Evolutionary conservation across 176 grass and related monocot genomes (phyloP), one percentile per base, ranked within the genome.

Genomic region (Oryza officinalis): DNA sequence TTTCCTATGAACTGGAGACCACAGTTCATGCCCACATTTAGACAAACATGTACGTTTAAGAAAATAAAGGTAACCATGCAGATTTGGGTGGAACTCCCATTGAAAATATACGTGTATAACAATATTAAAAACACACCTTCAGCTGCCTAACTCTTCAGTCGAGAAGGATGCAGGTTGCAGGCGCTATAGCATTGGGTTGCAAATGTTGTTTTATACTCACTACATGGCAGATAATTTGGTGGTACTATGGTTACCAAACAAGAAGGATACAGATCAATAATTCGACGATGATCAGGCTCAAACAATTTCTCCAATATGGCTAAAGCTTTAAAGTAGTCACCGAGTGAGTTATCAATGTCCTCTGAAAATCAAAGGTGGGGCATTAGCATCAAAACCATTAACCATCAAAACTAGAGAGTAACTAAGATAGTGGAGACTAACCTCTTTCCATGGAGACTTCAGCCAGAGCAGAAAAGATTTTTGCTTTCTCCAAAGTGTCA

Each of bases 371-470:
- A 92, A 83, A 83, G 54, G 10, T 33, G 40, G 49, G 6, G 25
- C n/a, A 74, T 27, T 41, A 76, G 63, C 23, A 87, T 41, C 63
- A 80, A 69, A 10, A 73, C 41, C 5, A 75, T n/a, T 81, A 8
- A 32, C 30, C 49, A 78, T 40, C 12, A 65, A 57, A 69, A 22
- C 30, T 37, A 10, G 49, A 81, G n/a, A 43, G 10, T 38, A 63
- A 88, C 13, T 27, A 68, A 22, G 41, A 57, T 59, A 65, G 25
- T 10, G 30, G 9, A 72, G 64, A 45, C 15, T 63, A 96, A 99
- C 96, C 93, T 96, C 93, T 96, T 94, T 99, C 96, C 87, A 94
- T 84, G 44, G 93, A 90, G 35, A 94, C 96, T 92, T 96, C 93
- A 26, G 84, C 96, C 10, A 99, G 83, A 83, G 93, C 91, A 79